Conservation (phyloP, 106 monocot species). For the Dioscorea dumetorum region DNA sequence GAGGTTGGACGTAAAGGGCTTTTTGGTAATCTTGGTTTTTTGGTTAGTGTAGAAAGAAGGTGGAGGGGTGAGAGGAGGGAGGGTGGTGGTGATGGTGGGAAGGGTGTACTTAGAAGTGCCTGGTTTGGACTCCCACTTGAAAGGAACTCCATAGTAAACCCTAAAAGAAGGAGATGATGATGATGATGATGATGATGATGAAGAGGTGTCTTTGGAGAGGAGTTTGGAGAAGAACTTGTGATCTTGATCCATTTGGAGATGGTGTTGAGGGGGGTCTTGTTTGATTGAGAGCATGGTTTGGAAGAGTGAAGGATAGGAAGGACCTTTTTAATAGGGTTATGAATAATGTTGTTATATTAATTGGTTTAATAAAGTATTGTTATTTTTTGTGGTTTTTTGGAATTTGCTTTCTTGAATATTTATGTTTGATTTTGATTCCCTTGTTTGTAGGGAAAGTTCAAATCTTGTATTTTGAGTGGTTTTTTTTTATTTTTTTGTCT, state of each 20-base stretch:
- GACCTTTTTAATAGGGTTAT: too few species aligned
- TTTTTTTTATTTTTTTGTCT: too few species aligned
- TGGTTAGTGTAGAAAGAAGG: constrained; percentile 35
- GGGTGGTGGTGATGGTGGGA: constrained; percentile 1
- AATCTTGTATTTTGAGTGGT: too few species aligned
- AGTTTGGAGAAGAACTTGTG: constrained; percentile 30
- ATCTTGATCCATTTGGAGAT: constrained; percentile 10
- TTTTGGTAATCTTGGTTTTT: constrained; percentile 8
- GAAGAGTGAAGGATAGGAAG: too few species aligned
- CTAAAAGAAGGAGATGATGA: constrained; percentile 34
- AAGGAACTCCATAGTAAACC: constrained; percentile 62
- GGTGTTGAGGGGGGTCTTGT: neutral
- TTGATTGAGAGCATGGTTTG: neutral
- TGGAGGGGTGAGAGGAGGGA: constrained; percentile 61
- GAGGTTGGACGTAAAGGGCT: neutral
- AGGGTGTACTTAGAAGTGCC: constrained; percentile 48
- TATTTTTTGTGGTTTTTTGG: too few species aligned
- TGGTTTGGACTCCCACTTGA: constrained; percentile 69
- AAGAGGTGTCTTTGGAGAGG: constrained; percentile 29
- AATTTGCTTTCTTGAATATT: too few species aligned
- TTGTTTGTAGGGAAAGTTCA: too few species aligned
- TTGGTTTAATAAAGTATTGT: too few species aligned
- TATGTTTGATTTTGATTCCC: too few species aligned
- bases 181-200: neutral
- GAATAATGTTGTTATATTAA: too few species aligned